Percentiles rank a stretch among this genome's conserved stretches.
These are phyloP conservation scores for Chiua virens DNA, from an alignment of 768 basidiomycete species.

Conservation along the genomic window DNA sequence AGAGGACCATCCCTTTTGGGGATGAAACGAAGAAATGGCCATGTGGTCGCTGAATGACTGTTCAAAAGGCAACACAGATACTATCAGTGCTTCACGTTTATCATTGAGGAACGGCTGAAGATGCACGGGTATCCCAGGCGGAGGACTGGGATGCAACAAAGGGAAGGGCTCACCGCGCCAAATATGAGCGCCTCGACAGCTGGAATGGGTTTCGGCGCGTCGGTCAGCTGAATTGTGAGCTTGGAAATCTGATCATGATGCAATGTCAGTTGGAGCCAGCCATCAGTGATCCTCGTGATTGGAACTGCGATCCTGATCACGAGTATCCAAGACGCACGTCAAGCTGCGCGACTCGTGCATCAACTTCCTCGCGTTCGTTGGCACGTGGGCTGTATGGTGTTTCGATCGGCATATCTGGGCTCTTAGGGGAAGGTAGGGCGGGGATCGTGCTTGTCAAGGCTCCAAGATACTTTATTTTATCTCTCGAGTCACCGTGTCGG, in stretches of 20 bases:
- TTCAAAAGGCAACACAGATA: background rate
- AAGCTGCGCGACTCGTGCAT: constrained; percentile 4
- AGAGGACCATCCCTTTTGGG: constrained; percentile 62
- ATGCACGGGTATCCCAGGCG: too few relatives aligned
- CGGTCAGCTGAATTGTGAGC: constrained; percentile 47
- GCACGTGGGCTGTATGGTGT: background rate
- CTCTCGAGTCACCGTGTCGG: too few relatives aligned
- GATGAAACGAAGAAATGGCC: constrained; percentile 65
- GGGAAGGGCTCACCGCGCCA: constrained; percentile 47
- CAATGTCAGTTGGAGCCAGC: background rate
- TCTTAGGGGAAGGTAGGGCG: constrained; percentile 28
- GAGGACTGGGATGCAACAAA: background rate
- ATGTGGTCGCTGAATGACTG: constrained; percentile 78
- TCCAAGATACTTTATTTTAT: background rate
- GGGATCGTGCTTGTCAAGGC: constrained; percentile 4
- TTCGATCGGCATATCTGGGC: constrained; percentile 16
- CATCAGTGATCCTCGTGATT: background rate
- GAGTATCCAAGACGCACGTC: constrained; percentile 16
- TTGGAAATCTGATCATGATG: constrained; percentile 49
- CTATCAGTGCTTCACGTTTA: background rate
- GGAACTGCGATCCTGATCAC: background rate
- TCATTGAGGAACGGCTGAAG: background rate
- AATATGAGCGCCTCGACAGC: constrained; percentile 49
- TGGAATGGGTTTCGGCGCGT: constrained; percentile 51
- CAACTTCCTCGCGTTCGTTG: background rate